Evolutionary conservation across 2,329 filamentous ascomycete genomes (phyloP), one percentile per base, ranked within the genome.

Genomic region (Penicillium verrucosum): DNA sequence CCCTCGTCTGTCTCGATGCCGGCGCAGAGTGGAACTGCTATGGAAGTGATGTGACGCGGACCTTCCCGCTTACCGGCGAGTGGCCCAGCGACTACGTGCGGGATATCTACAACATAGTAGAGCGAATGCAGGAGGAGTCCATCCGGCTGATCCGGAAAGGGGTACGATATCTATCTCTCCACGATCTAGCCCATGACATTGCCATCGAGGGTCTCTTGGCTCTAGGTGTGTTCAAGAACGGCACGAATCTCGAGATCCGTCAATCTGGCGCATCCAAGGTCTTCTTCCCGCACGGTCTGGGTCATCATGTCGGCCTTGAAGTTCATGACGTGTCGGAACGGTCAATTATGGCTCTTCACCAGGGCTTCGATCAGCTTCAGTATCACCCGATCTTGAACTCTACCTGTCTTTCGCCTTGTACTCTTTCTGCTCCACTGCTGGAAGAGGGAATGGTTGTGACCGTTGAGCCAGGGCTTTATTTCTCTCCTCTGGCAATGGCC

Each of bases 1-100:
- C 90, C 53, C 88, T 95, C 66, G 76, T 97, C 51, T 82, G 96
- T 56, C 77, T 97, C 21, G 93, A 97, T 69, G 92, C 91, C 3
- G 93, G 91, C 23, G 87, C 82, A 30, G 89, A 92, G 73, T 90
- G 84, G 81, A 73, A 83, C 53, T 88, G 86, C 73, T 92, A 92
- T 66, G 87, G 87, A 36, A 82, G 87, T 32, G 84, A 87, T 61
- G 81, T 93, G 78, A 97, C 92, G 1, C 85, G 93, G 49, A 93
- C 90, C 0, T 96, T 96, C 70, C 93, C 93, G 2, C 85, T 96
- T 64, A 83, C 78, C 4, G 89, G 88, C 56, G 83, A 82, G 61
- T 77, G 75, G 75, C 71, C 74, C 21, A 87, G 83, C 54, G 76
- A 82, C 46, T 86, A 93, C 72, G 87, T 85, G 48, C 81, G 85